phyloP scores from a whole-genome alignment of 2,329 filamentous ascomycete genomes.

The Botrytis medusae region DNA sequence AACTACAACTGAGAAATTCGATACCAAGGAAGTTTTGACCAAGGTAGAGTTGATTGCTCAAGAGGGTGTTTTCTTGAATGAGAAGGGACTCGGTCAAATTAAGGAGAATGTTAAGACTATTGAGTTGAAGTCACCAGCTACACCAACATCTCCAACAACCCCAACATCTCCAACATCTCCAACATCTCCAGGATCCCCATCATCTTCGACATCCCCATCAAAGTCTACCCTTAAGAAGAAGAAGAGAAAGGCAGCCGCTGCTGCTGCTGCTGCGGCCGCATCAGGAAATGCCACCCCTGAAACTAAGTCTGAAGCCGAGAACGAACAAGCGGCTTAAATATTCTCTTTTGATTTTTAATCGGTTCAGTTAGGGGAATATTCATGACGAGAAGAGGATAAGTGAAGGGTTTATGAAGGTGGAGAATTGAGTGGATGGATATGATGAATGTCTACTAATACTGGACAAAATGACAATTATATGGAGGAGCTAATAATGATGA shows the following conservation, averaged over 20 bases:
- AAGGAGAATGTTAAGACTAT: constrained; percentile 14
- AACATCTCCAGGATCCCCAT: constrained; percentile 41
- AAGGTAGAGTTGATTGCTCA: constrained; percentile 17
- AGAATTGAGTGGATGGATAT: neutral
- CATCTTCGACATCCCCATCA: constrained; percentile 55
- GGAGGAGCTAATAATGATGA: constrained; percentile 20
- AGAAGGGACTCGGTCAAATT: constrained; percentile 21
- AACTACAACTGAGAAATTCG: constrained; percentile 26
- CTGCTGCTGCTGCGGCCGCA: neutral
- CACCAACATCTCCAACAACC: constrained; percentile 44
- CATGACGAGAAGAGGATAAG: neutral
- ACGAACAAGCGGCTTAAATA: neutral
- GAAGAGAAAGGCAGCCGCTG: neutral
- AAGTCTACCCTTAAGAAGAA: constrained; percentile 26
- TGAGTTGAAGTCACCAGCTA: constrained; percentile 32
- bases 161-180: constrained; percentile 40
- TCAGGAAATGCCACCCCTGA: neutral
- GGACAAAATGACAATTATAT: constrained; percentile 5
- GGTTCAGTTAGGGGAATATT: no score
- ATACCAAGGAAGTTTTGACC: constrained; percentile 24
- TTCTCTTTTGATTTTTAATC: neutral
- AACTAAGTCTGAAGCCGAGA: neutral
- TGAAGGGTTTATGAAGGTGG: neutral
- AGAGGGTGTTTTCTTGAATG: constrained; percentile 15
- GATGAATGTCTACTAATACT: constrained; percentile 5